Evolutionary conservation across 2,329 filamentous ascomycete species (phyloP).

Genomic region (Cytospora chrysosperma): DNA sequence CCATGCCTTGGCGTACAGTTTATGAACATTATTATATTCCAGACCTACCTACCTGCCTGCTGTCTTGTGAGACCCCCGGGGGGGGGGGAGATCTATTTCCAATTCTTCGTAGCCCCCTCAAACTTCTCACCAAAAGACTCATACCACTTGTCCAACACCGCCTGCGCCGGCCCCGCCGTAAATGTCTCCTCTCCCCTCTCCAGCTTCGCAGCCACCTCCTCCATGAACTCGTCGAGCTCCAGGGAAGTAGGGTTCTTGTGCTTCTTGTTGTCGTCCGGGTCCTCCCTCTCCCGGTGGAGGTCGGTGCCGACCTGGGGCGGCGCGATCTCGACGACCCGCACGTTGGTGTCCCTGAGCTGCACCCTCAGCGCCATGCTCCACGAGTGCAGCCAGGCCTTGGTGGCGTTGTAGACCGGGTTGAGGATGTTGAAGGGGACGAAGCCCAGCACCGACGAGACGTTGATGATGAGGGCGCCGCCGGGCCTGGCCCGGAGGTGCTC

Average conservation of each 20-base stretch:
- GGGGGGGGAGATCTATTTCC: slow-evolving; percentile 15
- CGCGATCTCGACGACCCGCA: slow-evolving; percentile 55
- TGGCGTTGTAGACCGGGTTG: slow-evolving; percentile 59
- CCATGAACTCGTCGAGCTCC: slow-evolving; percentile 54
- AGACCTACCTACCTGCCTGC: too few relatives aligned
- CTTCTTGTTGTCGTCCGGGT: slow-evolving; percentile 61
- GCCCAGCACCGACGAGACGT: slow-evolving; percentile 53
- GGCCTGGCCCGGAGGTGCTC: slow-evolving; percentile 47
- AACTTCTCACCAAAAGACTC: slow-evolving; percentile 19
- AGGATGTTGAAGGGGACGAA: slow-evolving; percentile 52
- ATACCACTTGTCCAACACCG: slow-evolving; percentile 23
- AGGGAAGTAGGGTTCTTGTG: slow-evolving; percentile 47
- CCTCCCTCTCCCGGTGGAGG: slow-evolving; percentile 52
- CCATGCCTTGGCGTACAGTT: too few relatives aligned
- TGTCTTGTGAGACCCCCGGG: too few relatives aligned
- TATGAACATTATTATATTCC: too few relatives aligned
- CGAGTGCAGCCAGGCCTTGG: slow-evolving; percentile 58
- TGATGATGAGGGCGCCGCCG: slow-evolving; percentile 46
- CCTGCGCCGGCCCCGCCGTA: slow-evolving; percentile 38
- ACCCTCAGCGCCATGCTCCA: slow-evolving; percentile 55
- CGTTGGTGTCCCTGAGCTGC: slow-evolving; percentile 44
- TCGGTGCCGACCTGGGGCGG: slow-evolving; percentile 55
- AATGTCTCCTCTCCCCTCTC: slow-evolving; percentile 50
- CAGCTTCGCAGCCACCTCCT: slow-evolving; percentile 44
- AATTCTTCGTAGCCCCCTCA: slow-evolving; percentile 21